phyloP scores from a whole-genome alignment of 2,329 filamentous ascomycete genomes.

The Nigrospora sphaerica region DNA sequence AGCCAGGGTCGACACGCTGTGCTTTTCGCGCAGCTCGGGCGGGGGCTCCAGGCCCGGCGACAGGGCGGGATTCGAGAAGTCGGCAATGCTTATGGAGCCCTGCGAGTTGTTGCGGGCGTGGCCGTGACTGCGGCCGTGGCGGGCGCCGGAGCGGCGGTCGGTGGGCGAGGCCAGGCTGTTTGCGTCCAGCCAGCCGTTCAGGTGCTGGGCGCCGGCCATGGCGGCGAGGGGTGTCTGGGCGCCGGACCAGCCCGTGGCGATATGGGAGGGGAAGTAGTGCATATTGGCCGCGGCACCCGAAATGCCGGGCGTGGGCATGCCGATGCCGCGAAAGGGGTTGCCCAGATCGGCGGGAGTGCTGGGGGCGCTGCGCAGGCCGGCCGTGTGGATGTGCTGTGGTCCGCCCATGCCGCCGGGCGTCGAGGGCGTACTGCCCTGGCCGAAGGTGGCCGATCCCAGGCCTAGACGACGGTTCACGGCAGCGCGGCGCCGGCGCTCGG shows the following conservation, averaged over 20 bases:
- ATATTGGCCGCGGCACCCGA: conserved; percentile 70
- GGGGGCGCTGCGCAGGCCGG: conserved; percentile 21
- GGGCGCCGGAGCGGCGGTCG: not conserved
- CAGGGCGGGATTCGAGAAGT: conserved; percentile 18
- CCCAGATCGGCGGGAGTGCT: conserved; percentile 36
- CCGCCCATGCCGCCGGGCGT: conserved; percentile 9
- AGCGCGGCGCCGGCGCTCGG: conserved; percentile 24
- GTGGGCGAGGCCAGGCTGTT: conserved; percentile 8
- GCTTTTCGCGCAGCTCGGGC: conserved; percentile 43
- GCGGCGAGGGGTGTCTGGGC: conserved; percentile 74
- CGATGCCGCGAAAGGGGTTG: conserved; percentile 45
- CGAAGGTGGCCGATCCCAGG: not conserved
- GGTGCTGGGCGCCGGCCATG: conserved; percentile 63
- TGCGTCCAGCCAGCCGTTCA: conserved; percentile 38
- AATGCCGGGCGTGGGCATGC: conserved; percentile 53
- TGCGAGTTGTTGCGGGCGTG: conserved; percentile 39
- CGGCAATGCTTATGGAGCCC: conserved; percentile 38
- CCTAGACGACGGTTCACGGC: conserved; percentile 21
- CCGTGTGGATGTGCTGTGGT: conserved; percentile 33
- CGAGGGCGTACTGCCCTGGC: not conserved
- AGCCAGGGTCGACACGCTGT: conserved; percentile 55
- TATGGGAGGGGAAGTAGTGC: conserved; percentile 75
- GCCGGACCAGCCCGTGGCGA: conserved; percentile 64
- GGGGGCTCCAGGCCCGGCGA: conserved; percentile 17
- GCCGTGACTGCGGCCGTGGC: conserved; percentile 13